Evolutionary conservation across 2,329 filamentous ascomycete species (phyloP), one percentile per base, ranked within the genome.

Genomic region (Neonectria sp.): DNA sequence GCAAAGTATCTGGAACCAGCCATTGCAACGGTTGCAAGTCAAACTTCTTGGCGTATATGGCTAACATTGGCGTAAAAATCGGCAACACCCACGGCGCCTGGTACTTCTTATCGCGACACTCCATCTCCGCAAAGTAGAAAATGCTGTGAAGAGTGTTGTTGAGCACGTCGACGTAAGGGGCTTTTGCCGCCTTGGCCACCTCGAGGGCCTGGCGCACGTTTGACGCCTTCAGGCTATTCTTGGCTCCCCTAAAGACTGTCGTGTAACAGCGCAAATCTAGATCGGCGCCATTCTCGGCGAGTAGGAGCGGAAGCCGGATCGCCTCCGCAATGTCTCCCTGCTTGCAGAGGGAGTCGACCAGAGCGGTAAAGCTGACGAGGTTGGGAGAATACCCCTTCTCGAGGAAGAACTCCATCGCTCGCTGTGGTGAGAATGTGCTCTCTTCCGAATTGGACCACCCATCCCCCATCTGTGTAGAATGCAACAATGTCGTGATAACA

Each of bases 231-330:
- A 84, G 79, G 24, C 84, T 83, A 4, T 78, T 76, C 71, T 94
- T 93, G 58, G 93, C 92, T 35, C 92, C 91, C 65, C 91, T 88
- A 48, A 97, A 86, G 37, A 97, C 83, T 31, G 90, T 90, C 1
- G 90, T 85, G 76, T 91, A 93, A 0, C 93, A 91, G 70, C 89
- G 87, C 0, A 81, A 81, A 77, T 97, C 90, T 0, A 93, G 88
- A 60, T 86, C 78, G 17, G 93, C 82, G 3, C 88, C 87, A 11
- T 75, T 76, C 64, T 81, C 79, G 37, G 75, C 70, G 15, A 82
- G 77, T 4, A 82, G 58, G 12, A 79, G 71, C 2, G 79, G 77
- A 1, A 82, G 72, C 13, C 78, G 69, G 35, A 81, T 76, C 31
- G 80, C 80, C 61, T 82, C 80, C 40, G 79, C 76, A 17, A 77